A percentile compares a stretch with the other conserved stretches of the same genome.
phyloP scores from a whole-genome alignment of 148 eudicot species.

The Dianthus caryophyllus region DNA sequence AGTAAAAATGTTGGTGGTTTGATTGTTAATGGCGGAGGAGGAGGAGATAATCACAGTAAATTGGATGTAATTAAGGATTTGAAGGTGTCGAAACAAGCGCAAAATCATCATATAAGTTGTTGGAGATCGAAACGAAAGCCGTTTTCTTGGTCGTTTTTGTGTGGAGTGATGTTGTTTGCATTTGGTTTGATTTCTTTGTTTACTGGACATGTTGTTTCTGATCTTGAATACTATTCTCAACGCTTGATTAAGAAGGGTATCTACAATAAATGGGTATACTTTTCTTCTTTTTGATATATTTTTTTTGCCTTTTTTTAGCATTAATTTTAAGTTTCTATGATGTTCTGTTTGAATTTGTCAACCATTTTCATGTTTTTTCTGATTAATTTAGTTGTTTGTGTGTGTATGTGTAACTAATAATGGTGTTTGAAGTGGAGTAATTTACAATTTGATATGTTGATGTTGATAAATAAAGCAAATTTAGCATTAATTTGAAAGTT shows the following conservation, averaged over 20 bases:
- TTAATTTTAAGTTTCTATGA: not conserved
- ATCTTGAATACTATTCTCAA: constrained; percentile 89
- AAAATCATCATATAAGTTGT: constrained; percentile 25
- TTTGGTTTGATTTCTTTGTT: constrained; percentile 86
- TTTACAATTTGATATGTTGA: too few species aligned
- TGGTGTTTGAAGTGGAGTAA: not conserved
- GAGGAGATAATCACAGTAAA: not conserved
- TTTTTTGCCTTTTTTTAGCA: not conserved
- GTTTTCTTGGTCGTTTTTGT: constrained; percentile 64
- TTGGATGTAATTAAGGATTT: constrained; percentile 8
- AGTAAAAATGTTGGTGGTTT: not conserved
- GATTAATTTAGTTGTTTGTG: not conserved
- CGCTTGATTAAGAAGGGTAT: constrained; percentile 54
- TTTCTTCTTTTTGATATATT: constrained; percentile 4
- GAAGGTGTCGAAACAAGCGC: constrained; percentile 32
- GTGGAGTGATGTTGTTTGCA: constrained; percentile 76
- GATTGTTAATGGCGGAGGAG: not conserved
- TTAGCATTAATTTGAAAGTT: not conserved
- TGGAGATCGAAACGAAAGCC: constrained; percentile 43
- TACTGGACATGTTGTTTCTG: constrained; percentile 90
- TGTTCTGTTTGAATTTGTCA: not conserved
- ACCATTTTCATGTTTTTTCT: not conserved
- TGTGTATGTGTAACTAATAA: not conserved
- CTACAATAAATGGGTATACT: constrained; percentile 47
- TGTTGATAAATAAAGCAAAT: too few species aligned